Conservation (phyloP, 495 filamentous ascomycete genomes). For the Penicillium taxi region DNA sequence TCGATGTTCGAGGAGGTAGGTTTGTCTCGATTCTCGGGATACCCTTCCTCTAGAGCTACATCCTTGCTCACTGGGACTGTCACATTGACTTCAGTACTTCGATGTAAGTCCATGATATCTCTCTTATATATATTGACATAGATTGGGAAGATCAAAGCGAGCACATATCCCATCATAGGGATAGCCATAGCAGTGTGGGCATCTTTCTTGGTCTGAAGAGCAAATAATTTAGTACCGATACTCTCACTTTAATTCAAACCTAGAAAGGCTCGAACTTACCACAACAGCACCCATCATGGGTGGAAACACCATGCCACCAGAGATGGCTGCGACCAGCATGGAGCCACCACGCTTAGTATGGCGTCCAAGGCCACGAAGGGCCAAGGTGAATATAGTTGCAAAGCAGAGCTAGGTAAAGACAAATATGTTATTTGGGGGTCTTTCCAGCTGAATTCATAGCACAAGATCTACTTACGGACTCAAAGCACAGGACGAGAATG, state of each 20-base stretch:
- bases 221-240: not conserved
- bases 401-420: constrained; percentile 43
- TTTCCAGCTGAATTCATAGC: not conserved
- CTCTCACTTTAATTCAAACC: not conserved
- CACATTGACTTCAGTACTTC: constrained; percentile 31
- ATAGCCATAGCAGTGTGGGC: constrained; percentile 37
- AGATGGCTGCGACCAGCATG: constrained; percentile 57
- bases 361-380: constrained; percentile 59
- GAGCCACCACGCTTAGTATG: constrained; percentile 64
- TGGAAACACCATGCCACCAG: constrained; percentile 59
- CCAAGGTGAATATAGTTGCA: constrained; percentile 62
- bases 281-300: constrained; percentile 47
- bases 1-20: constrained; percentile 7
- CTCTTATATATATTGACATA: constrained; percentile 41
- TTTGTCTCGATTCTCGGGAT: constrained; percentile 1
- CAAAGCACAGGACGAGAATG: constrained; percentile 60
- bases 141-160: constrained; percentile 40
- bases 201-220: constrained; percentile 5
- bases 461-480: constrained; percentile 44
- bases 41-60: constrained; percentile 11
- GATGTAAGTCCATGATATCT: constrained; percentile 39
- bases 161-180: constrained; percentile 30
- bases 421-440: not conserved
- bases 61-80: constrained; percentile 9
- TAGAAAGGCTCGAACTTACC: constrained; percentile 2